A percentile compares a stretch with the other conserved stretches of the same genome.
Evolutionary conservation across 805 yeast species (phyloP).

Genomic region (Candida boidinii): DNA sequence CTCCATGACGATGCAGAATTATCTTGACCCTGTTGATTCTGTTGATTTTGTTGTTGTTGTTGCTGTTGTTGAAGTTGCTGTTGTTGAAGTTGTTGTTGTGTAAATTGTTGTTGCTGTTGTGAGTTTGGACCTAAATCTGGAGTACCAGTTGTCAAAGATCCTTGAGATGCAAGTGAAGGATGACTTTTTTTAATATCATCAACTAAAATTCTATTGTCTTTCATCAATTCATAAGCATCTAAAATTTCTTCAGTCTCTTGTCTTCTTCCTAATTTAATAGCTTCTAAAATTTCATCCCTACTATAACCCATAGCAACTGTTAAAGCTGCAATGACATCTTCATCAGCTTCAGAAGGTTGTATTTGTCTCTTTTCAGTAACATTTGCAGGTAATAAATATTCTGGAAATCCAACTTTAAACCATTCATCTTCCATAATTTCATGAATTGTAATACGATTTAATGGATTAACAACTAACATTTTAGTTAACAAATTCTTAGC

Average conservation of each 20-base stretch:
- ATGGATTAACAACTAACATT: conserved; percentile 92
- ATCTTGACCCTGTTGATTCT: conserved; percentile 4
- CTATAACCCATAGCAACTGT: conserved; percentile 85
- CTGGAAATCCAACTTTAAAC: conserved; percentile 78
- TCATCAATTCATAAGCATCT: conserved; percentile 78
- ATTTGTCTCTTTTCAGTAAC: conserved; percentile 22
- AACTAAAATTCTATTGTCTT: conserved; percentile 66
- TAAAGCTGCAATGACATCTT: conserved; percentile 65
- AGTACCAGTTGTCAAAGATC: too few species aligned
- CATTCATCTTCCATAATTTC: conserved; percentile 92
- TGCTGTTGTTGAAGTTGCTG: conserved; percentile 2
- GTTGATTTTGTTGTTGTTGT: conserved; percentile 7
- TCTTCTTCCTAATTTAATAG: conserved; percentile 32
- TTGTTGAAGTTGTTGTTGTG: conserved; percentile 1
- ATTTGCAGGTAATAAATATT: conserved; percentile 62
- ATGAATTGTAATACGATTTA: conserved; percentile 85
- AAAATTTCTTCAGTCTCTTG: conserved; percentile 64
- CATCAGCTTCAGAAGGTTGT: conserved; percentile 45
- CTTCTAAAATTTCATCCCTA: conserved; percentile 70
- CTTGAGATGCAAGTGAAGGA: not conserved
- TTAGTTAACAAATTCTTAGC: conserved; percentile 75
- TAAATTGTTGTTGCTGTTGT: too few species aligned
- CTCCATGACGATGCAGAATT: conserved; percentile 20
- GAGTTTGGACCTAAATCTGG: too few species aligned
- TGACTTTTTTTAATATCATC: conserved; percentile 45